Percentiles rank a stretch among this genome's conserved stretches.
Evolutionary conservation across 352 stramenopile genomes (phyloP).

Genomic region (Pythium volutum): DNA sequence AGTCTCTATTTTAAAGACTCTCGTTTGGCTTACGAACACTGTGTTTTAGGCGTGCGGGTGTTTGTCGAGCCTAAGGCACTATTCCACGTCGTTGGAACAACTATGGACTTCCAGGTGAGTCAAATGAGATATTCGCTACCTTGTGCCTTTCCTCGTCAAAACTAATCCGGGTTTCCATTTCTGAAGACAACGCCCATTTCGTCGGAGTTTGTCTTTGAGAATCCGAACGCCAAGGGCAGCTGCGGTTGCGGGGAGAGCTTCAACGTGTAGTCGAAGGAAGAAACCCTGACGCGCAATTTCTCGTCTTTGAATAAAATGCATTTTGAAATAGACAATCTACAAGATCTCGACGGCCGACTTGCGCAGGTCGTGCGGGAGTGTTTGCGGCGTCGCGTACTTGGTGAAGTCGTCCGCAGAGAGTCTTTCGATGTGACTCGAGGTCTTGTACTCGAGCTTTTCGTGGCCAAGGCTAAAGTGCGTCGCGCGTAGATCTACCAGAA

Average conservation of each 20-base stretch:
- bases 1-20: not conserved
- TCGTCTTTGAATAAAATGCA: not conserved
- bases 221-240: slow-evolving; percentile 99
- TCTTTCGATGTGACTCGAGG: slow-evolving; percentile 58
- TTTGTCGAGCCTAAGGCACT: slow-evolving; percentile 98
- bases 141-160: not conserved
- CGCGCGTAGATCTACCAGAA: slow-evolving; percentile 53
- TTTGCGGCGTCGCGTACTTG: slow-evolving; percentile 41
- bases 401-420: slow-evolving; percentile 58
- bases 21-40: not conserved
- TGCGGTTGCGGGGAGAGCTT: slow-evolving; percentile 99
- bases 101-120: slow-evolving; percentile 95
- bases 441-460: slow-evolving; percentile 63
- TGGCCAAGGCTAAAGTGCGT: slow-evolving; percentile 75
- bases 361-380: slow-evolving; percentile 56
- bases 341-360: slow-evolving; percentile 73
- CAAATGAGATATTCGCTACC: no score
- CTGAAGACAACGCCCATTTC: slow-evolving; percentile 93
- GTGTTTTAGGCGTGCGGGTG: slow-evolving; percentile 87
- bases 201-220: slow-evolving; percentile 99
- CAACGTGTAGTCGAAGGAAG: slow-evolving; percentile 91
- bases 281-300: slow-evolving; percentile 1
- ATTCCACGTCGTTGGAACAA: slow-evolving; percentile 98
- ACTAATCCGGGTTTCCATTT: not conserved
- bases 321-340: slow-evolving; percentile 5